phyloP scores from a whole-genome alignment of 495 filamentous ascomycete species.

The Sordaria brevicollis region DNA sequence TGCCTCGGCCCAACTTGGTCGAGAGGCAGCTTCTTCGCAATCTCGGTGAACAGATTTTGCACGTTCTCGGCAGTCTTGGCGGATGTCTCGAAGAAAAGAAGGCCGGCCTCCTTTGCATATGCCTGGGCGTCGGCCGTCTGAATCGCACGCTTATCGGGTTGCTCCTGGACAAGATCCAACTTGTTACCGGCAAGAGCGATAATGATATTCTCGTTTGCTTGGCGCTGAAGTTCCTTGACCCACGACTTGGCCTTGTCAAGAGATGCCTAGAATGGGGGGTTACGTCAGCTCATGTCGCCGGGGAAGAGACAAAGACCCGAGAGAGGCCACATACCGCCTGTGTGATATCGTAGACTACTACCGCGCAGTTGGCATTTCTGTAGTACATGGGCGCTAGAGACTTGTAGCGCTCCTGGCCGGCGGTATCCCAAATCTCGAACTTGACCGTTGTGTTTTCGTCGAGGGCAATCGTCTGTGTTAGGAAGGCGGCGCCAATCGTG shows the following conservation, averaged over 20 bases:
- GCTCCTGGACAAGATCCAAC: conserved; percentile 80
- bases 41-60: conserved; percentile 90
- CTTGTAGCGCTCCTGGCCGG: conserved; percentile 97
- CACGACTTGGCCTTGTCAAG: conserved; percentile 97
- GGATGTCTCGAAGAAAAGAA: conserved; percentile 96
- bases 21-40: conserved; percentile 91
- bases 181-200: conserved; percentile 98
- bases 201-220: conserved; percentile 99
- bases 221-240: conserved; percentile 98
- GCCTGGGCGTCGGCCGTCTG: conserved; percentile 81
- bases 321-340: conserved; percentile 64
- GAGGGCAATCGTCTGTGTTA: conserved; percentile 95
- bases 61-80: conserved; percentile 97
- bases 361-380: conserved; percentile 95
- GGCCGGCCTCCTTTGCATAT: conserved; percentile 82
- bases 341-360: conserved; percentile 98
- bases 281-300: conserved; percentile 3
- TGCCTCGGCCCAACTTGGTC: conserved; percentile 87
- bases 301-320: not conserved
- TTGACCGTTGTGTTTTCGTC: conserved; percentile 98
- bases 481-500: conserved; percentile 96
- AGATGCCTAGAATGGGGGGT: conserved; percentile 53
- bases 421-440: conserved; percentile 99
- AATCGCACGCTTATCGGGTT: conserved; percentile 89
- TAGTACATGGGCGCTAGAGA: conserved; percentile 99